These are phyloP conservation scores for Coemansia sp. DNA, from an alignment of 192 early-diverging fungal genomes.

Conservation along the genomic window DNA sequence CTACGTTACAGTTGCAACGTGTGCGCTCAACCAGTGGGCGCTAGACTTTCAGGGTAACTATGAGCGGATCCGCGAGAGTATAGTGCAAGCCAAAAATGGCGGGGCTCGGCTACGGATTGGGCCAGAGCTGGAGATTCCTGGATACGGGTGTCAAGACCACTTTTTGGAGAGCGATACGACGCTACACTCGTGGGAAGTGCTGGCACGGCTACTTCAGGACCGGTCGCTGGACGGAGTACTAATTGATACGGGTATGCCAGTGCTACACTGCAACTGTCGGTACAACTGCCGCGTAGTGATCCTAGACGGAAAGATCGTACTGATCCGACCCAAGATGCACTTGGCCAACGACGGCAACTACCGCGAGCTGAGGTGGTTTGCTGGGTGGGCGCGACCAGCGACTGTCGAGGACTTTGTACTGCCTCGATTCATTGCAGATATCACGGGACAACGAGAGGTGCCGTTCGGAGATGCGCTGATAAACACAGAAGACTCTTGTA, in stretches of 20 bases:
- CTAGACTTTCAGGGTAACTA: slow-evolving; percentile 96
- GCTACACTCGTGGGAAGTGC: slow-evolving; percentile 92
- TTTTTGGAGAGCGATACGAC: slow-evolving; percentile 96
- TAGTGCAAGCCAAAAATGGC: slow-evolving; percentile 75
- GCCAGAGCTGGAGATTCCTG: slow-evolving; percentile 95
- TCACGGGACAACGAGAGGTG: slow-evolving; percentile 78
- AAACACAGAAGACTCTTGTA: slow-evolving; percentile 77
- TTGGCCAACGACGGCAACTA: slow-evolving; percentile 99
- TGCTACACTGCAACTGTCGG: slow-evolving; percentile 85
- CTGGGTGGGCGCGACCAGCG: slow-evolving; percentile 72
- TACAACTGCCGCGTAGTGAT: slow-evolving; percentile 98
- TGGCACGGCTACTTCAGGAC: slow-evolving; percentile 71
- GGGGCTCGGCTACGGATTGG: slow-evolving; percentile 88
- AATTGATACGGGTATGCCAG: slow-evolving; percentile 95
- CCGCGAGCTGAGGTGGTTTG: slow-evolving; percentile 94
- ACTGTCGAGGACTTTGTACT: slow-evolving; percentile 77
- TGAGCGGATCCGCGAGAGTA: slow-evolving; percentile 81
- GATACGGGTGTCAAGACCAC: slow-evolving; percentile 99
- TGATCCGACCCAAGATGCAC: slow-evolving; percentile 97
- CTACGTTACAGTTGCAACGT: slow-evolving; percentile 77
- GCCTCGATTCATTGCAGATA: slow-evolving; percentile 76
- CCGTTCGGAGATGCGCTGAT: slow-evolving; percentile 94
- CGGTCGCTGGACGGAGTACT: slow-evolving; percentile 77
- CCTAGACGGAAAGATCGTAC: slow-evolving; percentile 75
- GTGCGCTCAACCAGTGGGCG: slow-evolving; percentile 92